Evolutionary conservation across 1,284 basidiomycete species (phyloP).

Genomic region (Trametes polyzona): DNA sequence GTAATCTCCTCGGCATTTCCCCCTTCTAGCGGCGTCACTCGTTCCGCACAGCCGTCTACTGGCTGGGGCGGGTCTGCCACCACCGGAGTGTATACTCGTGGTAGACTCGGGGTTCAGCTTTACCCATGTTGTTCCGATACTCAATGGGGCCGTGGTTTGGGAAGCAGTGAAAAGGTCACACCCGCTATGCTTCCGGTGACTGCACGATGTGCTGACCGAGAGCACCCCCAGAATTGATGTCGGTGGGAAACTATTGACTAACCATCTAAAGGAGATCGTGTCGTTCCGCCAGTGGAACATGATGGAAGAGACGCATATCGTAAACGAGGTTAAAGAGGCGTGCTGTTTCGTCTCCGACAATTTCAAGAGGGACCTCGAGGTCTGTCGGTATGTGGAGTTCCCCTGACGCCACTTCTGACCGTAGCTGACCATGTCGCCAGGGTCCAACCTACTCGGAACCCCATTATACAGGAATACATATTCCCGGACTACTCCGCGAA

Average conservation of each 20-base stretch:
- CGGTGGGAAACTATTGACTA: slow-evolving; percentile 93
- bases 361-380: slow-evolving; percentile 76
- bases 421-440: slow-evolving; percentile 34
- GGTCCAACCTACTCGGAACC: slow-evolving; percentile 55
- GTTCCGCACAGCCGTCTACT: slow-evolving; percentile 75
- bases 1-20: slow-evolving; percentile 17
- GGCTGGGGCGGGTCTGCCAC: slow-evolving; percentile 44
- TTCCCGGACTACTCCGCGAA: slow-evolving; percentile 85
- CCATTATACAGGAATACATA: slow-evolving; percentile 85
- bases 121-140: slow-evolving; percentile 88
- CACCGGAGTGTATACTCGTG: slow-evolving; percentile 81
- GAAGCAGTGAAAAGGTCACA: slow-evolving; percentile 77
- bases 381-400: slow-evolving; percentile 66
- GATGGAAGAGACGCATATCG: slow-evolving; percentile 94
- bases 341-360: slow-evolving; percentile 87
- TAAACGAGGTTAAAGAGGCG: slow-evolving; percentile 88
- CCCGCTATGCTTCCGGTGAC: neutral
- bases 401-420: slow-evolving; percentile 12
- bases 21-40: slow-evolving; percentile 69
- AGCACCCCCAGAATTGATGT: slow-evolving; percentile 76
- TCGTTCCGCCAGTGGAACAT: slow-evolving; percentile 98
- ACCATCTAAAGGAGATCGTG: slow-evolving; percentile 91
- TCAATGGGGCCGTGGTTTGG: slow-evolving; percentile 77
- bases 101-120: slow-evolving; percentile 93
- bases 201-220: neutral